A percentile compares a stretch with the other conserved stretches of the same genome.
Evolutionary conservation across 2,329 filamentous ascomycete species (phyloP).

Genomic region (Diplocarpon rosae): DNA sequence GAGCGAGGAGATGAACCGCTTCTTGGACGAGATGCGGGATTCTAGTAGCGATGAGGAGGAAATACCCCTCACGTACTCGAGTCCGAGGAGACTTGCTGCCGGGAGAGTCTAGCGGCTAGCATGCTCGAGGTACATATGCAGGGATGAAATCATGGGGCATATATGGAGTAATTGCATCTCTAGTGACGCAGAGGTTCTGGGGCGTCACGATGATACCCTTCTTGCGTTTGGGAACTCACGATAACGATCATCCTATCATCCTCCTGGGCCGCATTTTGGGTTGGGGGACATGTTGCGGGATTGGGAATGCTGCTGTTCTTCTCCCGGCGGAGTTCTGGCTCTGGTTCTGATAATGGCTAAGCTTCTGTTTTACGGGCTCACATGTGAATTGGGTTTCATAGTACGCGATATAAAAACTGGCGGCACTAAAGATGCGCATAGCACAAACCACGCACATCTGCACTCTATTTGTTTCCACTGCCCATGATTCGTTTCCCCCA

Average conservation of each 20-base stretch:
- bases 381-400: no score
- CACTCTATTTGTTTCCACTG: neutral
- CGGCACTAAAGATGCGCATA: neutral
- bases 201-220: constrained; percentile 12
- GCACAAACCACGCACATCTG: neutral
- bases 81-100: constrained; percentile 18
- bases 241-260: constrained; percentile 6
- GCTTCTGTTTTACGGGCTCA: no score
- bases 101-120: constrained; percentile 14
- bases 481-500: no score
- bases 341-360: neutral
- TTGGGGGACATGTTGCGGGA: constrained; percentile 2
- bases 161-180: constrained; percentile 12
- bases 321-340: neutral
- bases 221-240: constrained; percentile 5
- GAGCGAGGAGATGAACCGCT: constrained; percentile 23
- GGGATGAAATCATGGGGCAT: constrained; percentile 7
- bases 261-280: constrained; percentile 4
- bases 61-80: constrained; percentile 20
- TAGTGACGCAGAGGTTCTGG: constrained; percentile 10
- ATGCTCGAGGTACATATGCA: constrained; percentile 4
- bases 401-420: neutral
- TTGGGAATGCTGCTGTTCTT: constrained; percentile 4
- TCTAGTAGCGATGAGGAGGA: constrained; percentile 28
- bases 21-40: constrained; percentile 26